These are phyloP conservation scores for Mollisiaceae sp. DNA, from an alignment of 2,329 filamentous ascomycete species.

Conservation along the genomic window DNA sequence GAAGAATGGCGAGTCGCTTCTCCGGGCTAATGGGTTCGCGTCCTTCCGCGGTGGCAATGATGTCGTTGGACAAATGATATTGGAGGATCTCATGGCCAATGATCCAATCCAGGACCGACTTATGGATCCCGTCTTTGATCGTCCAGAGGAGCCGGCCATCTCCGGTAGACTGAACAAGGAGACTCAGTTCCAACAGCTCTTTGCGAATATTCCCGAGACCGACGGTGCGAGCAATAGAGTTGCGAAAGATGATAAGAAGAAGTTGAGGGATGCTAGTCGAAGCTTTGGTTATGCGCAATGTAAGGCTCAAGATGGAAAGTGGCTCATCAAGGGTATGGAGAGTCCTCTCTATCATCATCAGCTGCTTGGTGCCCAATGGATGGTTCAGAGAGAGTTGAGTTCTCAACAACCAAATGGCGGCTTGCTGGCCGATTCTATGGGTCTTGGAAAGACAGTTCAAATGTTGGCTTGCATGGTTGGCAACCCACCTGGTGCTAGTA, in stretches of 20 bases:
- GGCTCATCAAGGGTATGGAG: constrained; percentile 54
- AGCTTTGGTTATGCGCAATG: constrained; percentile 48
- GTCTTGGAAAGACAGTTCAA: constrained; percentile 68
- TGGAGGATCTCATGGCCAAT: constrained; percentile 29
- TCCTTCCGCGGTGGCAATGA: constrained; percentile 22
- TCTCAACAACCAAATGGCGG: constrained; percentile 52
- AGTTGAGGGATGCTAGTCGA: constrained; percentile 46
- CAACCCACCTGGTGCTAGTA: constrained; percentile 44
- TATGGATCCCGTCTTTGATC: constrained; percentile 30
- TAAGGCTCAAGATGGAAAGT: constrained; percentile 44
- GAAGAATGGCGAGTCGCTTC: constrained; percentile 18
- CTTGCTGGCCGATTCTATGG: constrained; percentile 66
- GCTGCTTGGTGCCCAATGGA: constrained; percentile 57
- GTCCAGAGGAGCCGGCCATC: constrained; percentile 31
- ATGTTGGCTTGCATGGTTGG: constrained; percentile 44
- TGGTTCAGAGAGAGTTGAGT: constrained; percentile 56
- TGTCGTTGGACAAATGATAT: constrained; percentile 29
- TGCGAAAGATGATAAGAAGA: constrained; percentile 43
- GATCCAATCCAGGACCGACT: constrained; percentile 36
- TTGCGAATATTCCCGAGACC: constrained; percentile 36
- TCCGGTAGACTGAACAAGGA: constrained; percentile 28
- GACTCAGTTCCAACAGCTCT: constrained; percentile 35
- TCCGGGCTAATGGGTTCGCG: constrained; percentile 1
- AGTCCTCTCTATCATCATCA: constrained; percentile 55
- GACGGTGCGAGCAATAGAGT: constrained; percentile 18